A percentile compares a stretch with the other conserved stretches of the same genome.
phyloP scores from a whole-genome alignment of 225 moss, liverwort and hornwort genomes.

The Takakia lepidozioides region DNA sequence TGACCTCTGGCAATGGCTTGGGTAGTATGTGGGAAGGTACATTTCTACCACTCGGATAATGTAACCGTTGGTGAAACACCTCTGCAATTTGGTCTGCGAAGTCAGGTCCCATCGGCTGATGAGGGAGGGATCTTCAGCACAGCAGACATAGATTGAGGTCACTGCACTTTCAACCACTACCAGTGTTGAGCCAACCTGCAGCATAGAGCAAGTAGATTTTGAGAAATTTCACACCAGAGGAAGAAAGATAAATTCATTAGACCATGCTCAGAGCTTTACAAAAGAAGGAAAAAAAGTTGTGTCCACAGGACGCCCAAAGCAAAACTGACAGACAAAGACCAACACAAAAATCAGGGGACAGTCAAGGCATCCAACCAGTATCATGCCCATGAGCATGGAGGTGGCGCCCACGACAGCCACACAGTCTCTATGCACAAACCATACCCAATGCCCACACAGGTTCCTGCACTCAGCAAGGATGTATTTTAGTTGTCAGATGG shows the following conservation, averaged over 20 bases:
- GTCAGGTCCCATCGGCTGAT: constrained; percentile 35
- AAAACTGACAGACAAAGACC: too few relatives aligned
- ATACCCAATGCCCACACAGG: constrained; percentile 42
- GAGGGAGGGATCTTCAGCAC: constrained; percentile 35
- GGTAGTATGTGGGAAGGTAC: constrained; percentile 42
- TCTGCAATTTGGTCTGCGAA: constrained; percentile 43
- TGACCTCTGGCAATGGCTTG: constrained; percentile 27
- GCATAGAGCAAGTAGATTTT: too few relatives aligned
- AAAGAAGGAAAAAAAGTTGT: too few relatives aligned
- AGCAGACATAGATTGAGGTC: constrained; percentile 43
- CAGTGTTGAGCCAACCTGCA: constrained; percentile 35
- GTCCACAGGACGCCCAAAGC: too few relatives aligned
- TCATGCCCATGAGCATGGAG: constrained; percentile 49
- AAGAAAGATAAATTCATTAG: too few relatives aligned
- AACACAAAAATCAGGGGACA: too few relatives aligned
- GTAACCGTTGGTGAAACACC: constrained; percentile 31
- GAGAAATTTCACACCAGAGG: too few relatives aligned
- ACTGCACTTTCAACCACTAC: constrained; percentile 45
- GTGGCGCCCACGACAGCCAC: constrained; percentile 41
- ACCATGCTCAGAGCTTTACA: too few relatives aligned
- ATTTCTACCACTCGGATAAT: constrained; percentile 38
- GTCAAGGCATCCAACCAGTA: too few relatives aligned
- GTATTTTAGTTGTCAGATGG: too few relatives aligned
- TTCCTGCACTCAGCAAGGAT: constrained; percentile 35
- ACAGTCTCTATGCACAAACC: constrained; percentile 16